Evolutionary conservation across 768 basidiomycete species (phyloP), one percentile per base, ranked within the genome.

Genomic region (Kwoniella newhampshirensis): DNA sequence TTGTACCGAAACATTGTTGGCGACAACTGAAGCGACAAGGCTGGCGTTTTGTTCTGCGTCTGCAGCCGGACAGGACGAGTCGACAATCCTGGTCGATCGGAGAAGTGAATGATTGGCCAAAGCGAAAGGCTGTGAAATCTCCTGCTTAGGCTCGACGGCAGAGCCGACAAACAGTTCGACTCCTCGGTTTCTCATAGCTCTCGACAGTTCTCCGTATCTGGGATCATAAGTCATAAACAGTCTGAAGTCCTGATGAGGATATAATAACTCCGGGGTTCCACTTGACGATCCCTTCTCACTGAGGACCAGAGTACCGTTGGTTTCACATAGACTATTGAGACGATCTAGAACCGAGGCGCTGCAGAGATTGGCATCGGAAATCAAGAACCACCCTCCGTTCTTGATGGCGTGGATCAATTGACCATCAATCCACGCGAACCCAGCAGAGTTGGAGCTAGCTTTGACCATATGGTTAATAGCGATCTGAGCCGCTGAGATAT

Each of bases 111-210:
- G 47, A 57, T 66, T 59, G 4, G 47, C 44, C 53, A 62, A 47
- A 25, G 53, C 45, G 15, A 51, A 48, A 21, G 8, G 11, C 15
- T 41, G n/a, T 9, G 23, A 18, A 25, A 15, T 46, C 12, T n/a
- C 11, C 30, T 17, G n/a, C 20, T 41, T 35, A 13, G 2, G n/a
- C n/a, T 17, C 35, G 40, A 26, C 37, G 13, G 39, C 20, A n/a
- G 48, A 9, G 32, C 39, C 53, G 18, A 91, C 66, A 26, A 82
- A 81, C 44, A 97, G 82, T 76, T 99, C 96, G 32, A 96, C 80
- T 17, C 94, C 94, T 54, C 96, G 85, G 77, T 99, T 99, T 23
- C 96, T 87, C 96, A 99, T 99, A 1, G 96, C 96, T 35, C 96
- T 82, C 1, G 96, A 98, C 11, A 98, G 79, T 77, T 99, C 96